Conservation (phyloP, 352 stramenopile species). For the Pythium sp. region DNA sequence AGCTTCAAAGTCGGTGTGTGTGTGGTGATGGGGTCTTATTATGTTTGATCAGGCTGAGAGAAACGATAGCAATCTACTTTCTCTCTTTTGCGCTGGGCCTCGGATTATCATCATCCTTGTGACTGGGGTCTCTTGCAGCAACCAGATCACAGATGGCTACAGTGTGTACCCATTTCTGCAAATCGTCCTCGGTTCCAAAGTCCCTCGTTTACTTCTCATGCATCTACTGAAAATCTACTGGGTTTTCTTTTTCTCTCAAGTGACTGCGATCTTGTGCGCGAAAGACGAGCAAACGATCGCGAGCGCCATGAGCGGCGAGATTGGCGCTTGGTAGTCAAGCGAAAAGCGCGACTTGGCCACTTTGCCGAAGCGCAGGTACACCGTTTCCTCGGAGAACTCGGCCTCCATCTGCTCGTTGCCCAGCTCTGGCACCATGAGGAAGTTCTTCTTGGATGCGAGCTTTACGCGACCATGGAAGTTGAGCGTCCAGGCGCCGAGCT, state of each 20-base stretch:
- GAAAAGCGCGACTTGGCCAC: slow-evolving; percentile 79
- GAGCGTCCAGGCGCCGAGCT: slow-evolving; percentile 81
- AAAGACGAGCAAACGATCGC: slow-evolving; percentile 82
- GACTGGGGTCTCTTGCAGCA: too few relatives aligned
- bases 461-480: slow-evolving; percentile 90
- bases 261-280: slow-evolving; percentile 84
- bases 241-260: slow-evolving; percentile 25
- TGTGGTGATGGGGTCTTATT: too few relatives aligned
- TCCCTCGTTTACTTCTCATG: not conserved
- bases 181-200: not conserved
- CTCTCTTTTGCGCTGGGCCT: too few relatives aligned
- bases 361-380: slow-evolving; percentile 79
- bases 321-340: slow-evolving; percentile 71
- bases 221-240: not conserved
- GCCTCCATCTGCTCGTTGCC: slow-evolving; percentile 54
- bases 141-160: too few relatives aligned
- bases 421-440: slow-evolving; percentile 64
- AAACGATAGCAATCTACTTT: too few relatives aligned
- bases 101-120: too few relatives aligned
- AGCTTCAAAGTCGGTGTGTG: too few relatives aligned
- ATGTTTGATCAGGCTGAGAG: too few relatives aligned
- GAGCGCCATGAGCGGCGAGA: slow-evolving; percentile 78
- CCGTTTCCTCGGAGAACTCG: slow-evolving; percentile 43
- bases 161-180: too few relatives aligned
- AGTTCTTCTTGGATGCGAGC: slow-evolving; percentile 91